Percentiles rank a stretch among this genome's conserved stretches.
Evolutionary conservation across 148 eudicot genomes (phyloP).

Genomic region (Mesembryanthemum crystallinum): DNA sequence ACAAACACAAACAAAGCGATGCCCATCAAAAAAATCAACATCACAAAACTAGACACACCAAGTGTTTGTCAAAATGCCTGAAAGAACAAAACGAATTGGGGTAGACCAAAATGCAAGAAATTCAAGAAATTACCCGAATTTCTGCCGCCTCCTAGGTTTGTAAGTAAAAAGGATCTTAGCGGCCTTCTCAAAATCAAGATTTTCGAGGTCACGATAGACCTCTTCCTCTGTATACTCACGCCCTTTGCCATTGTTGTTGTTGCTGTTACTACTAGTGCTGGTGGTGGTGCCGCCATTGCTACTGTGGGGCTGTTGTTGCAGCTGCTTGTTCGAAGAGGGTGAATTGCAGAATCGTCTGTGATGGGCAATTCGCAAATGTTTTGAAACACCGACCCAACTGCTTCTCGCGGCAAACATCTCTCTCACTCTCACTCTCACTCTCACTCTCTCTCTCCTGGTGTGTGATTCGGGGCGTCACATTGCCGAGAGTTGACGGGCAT

Average conservation of each 20-base stretch:
- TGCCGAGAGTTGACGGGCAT: no score
- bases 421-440: conserved; percentile 7
- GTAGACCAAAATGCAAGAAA: not conserved
- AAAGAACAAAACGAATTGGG: conserved; percentile 17
- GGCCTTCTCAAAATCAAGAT: conserved; percentile 79
- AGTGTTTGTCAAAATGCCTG: conserved; percentile 36
- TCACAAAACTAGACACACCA: conserved; percentile 17
- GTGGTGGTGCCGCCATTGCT: conserved; percentile 1
- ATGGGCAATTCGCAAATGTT: conserved; percentile 19
- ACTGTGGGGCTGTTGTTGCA: conserved; percentile 7
- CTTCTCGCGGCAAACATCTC: conserved; percentile 35
- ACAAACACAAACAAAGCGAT: conserved; percentile 15
- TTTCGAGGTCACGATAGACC: conserved; percentile 55
- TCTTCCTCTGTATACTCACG: no score
- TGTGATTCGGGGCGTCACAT: no score
- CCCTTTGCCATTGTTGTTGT: conserved; percentile 14
- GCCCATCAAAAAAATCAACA: not conserved
- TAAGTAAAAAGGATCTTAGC: conserved; percentile 66
- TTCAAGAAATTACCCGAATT: conserved; percentile 59
- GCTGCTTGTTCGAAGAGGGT: conserved; percentile 19
- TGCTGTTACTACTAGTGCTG: not conserved
- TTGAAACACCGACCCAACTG: conserved; percentile 27
- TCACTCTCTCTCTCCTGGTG: not conserved
- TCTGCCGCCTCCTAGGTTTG: conserved; percentile 54
- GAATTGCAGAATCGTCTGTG: conserved; percentile 32